Evolutionary conservation across 2,329 filamentous ascomycete species (phyloP), one percentile per base, ranked within the genome.

Genomic region (Magnaporthales sp.): DNA sequence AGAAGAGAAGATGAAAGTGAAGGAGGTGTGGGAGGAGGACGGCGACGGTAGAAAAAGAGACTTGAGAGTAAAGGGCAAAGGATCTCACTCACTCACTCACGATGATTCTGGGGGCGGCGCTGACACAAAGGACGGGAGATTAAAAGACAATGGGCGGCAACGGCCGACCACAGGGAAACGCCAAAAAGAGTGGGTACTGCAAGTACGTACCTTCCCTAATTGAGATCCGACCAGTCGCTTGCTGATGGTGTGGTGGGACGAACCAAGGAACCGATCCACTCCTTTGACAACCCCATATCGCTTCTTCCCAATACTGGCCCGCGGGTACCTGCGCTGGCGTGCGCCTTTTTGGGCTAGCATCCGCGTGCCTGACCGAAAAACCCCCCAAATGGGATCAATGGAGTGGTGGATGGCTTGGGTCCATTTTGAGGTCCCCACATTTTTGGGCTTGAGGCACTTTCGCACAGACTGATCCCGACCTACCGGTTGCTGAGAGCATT

Each of bases 301-400:
- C 38, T 19, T 51, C 38, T 51, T 5, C 19, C 38, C 38, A 51
- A 51, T 51, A 19, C 9, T 51, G 38, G 38, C 38, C 19, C 19
- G 38, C 38, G 32, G 63, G 54, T 65, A 51, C 51, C 30, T 63
- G 63, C 61, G 29, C 29, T 63, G 61, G 61, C 29, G 61, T 63
- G 29, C 61, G 61, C 29, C 29, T 29, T 63, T 63, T 63, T 32
- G 27, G 27, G 61, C 24, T 63, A 31, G 61, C 38, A 51, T 51
- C 38, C 5, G 38, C 38, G 38, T 51, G 38, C 38, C 38, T 51
- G 38, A n/a, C 38, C 38, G 38, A 51, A 51, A 19, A 19, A 51
- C 38, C 19, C 38, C 38, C 38, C 38, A 51, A 51, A n/a, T 19
- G 22, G 26, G 61, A 22, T 11, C 15, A 29, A 29, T 29, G 61